Evolutionary conservation across 176 grass and related monocot genomes (phyloP), one percentile per base, ranked within the genome.

Genomic region (Aegilops tauschii): DNA sequence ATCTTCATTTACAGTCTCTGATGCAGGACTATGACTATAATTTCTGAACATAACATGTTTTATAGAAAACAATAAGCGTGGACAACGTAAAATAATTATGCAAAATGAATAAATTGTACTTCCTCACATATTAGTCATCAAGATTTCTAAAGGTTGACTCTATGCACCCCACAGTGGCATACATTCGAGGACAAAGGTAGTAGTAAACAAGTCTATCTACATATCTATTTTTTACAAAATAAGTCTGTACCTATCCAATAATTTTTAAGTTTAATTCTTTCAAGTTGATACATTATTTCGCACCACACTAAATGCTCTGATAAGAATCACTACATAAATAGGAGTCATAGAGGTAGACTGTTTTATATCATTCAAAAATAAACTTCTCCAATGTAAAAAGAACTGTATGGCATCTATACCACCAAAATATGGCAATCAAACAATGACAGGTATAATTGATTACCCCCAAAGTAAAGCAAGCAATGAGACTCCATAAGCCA

Each of bases 401-500:
- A 61, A 56, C 12, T 32, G 67, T 62, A 25, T 12, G 23, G 1
- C 23, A 63, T 9, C 3, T 44, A 58, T 34, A 71, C 25, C 49
- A 18, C 23, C 16, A 18, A 27, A 83, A 61, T 74, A 13, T 80
- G 18, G 10, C 50, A 73, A 68, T 68, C 16, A 49, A 69, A 58
- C 6, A 47, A 9, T 69, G 49, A 18, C 64, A 70, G 6, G 45
- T 65, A 30, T 65, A 50, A 50, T 75, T 50, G 45, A 56, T 67
- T 76, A 27, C 9, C 32, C 23, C 44, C 11, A 50, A 79, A 36
- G 14, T 28, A 70, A 82, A 58, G 68, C 35, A 83, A 68, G 23
- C 76, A 69, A 56, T 69, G 62, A 30, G 69, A 44, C 37, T 87
- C 78, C 44, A 37, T 32, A 45, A 82, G 54, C 76, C 65, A 34